These are phyloP conservation scores for Lactarius deliciosus DNA, from an alignment of 768 basidiomycete genomes.

Conservation along the genomic window DNA sequence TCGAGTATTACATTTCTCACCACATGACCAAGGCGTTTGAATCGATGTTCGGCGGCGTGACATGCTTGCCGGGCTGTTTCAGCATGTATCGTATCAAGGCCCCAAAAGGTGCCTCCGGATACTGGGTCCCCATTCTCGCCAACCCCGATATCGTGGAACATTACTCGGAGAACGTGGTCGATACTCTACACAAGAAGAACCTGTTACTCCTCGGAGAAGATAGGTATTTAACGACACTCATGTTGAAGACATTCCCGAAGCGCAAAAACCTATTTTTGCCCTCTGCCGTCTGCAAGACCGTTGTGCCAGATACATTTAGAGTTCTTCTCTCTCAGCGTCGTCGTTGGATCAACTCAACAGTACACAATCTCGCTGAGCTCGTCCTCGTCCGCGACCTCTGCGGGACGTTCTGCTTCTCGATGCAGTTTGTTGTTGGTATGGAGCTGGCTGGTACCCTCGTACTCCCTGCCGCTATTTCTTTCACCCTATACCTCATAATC, in stretches of 20 bases:
- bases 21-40: conserved; percentile 99
- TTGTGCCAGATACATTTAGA: conserved; percentile 95
- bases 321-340: conserved; percentile 94
- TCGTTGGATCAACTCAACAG: conserved; percentile 99
- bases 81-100: conserved; percentile 99
- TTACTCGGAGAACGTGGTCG: conserved; percentile 99
- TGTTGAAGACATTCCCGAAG: conserved; percentile 99
- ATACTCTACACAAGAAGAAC: conserved; percentile 99
- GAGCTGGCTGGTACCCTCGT: conserved; percentile 96
- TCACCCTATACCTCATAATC: conserved; percentile 93
- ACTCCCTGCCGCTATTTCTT: conserved; percentile 94
- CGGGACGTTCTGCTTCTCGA: conserved; percentile 99
- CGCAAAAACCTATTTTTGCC: conserved; percentile 99
- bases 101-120: conserved; percentile 93
- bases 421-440: conserved; percentile 99
- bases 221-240: conserved; percentile 96
- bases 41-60: conserved; percentile 99
- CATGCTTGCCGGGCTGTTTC: conserved; percentile 99
- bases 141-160: conserved; percentile 99
- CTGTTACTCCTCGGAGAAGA: conserved; percentile 95
- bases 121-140: conserved; percentile 98
- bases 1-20: conserved; percentile 99
- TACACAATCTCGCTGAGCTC: conserved; percentile 96
- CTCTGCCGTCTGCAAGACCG: conserved; percentile 97
- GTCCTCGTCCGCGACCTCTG: conserved; percentile 96